These are phyloP conservation scores for Boletus barrowsii DNA, from an alignment of 768 basidiomycete species.

Conservation along the genomic window DNA sequence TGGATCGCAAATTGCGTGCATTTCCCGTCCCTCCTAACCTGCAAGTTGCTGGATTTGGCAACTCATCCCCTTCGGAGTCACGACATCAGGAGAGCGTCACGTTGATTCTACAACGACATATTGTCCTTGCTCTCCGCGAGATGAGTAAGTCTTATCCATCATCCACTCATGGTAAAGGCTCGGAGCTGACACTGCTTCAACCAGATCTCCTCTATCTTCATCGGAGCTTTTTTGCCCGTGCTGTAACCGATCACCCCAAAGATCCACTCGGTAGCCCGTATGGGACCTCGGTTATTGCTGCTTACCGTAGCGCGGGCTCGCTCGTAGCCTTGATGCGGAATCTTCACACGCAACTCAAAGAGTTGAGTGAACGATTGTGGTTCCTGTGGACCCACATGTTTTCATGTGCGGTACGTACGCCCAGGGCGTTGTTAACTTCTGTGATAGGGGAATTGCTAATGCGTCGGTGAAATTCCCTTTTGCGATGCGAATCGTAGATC, in stretches of 20 bases:
- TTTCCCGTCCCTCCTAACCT: slow-evolving; percentile 64
- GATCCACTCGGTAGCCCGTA: slow-evolving; percentile 72
- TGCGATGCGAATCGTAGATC: slow-evolving; percentile 37
- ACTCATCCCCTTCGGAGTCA: slow-evolving; percentile 42
- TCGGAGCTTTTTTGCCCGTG: slow-evolving; percentile 70
- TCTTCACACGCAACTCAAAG: slow-evolving; percentile 60
- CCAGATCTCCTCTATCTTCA: slow-evolving; percentile 68
- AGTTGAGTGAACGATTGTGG: slow-evolving; percentile 64
- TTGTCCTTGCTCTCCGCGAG: slow-evolving; percentile 65
- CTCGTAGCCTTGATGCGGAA: slow-evolving; percentile 70
- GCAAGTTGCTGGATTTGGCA: slow-evolving; percentile 68
- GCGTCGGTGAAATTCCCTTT: slow-evolving; percentile 4
- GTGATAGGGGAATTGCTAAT: slow-evolving; percentile 17
- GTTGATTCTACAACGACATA: slow-evolving; percentile 61
- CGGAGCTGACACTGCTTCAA: slow-evolving; percentile 15
- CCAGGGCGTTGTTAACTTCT: slow-evolving; percentile 3
- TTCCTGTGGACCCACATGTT: slow-evolving; percentile 47
- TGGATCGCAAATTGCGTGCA: slow-evolving; percentile 63
- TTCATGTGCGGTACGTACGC: slow-evolving; percentile 56
- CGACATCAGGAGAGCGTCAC: slow-evolving; percentile 34
- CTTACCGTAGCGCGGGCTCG: slow-evolving; percentile 70
- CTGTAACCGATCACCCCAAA: slow-evolving; percentile 69
- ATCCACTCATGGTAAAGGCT: background rate
- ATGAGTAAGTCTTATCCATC: slow-evolving; percentile 47
- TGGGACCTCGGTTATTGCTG: slow-evolving; percentile 70